phyloP scores from a whole-genome alignment of 106 monocot species.

The Dendrobium catenatum region DNA sequence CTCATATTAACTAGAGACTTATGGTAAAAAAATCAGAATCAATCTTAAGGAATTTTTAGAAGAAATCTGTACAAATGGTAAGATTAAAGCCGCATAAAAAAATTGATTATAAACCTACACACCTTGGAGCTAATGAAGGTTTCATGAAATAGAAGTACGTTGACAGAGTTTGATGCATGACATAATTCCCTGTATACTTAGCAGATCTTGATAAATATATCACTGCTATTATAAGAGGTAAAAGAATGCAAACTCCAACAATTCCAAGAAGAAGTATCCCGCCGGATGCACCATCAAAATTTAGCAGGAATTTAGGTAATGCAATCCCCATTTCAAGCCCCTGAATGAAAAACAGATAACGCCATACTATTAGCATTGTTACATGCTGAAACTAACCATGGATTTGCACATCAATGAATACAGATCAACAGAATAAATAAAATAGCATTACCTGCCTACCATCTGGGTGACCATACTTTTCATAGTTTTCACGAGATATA shows the following conservation, averaged over 20 bases:
- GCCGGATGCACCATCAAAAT: conserved; percentile 77
- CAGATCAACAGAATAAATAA: not conserved
- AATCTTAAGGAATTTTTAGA: not conserved
- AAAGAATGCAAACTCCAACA: conserved; percentile 83
- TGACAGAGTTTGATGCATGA: conserved; percentile 81
- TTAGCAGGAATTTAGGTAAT: conserved; percentile 77
- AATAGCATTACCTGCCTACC: conserved; percentile 49
- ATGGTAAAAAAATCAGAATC: not conserved
- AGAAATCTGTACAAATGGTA: not conserved
- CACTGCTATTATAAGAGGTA: conserved; percentile 80
- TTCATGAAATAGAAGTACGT: conserved; percentile 82
- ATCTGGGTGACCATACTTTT: conserved; percentile 90
- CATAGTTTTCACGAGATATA: conserved; percentile 63
- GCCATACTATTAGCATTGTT: not conserved
- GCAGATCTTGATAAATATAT: conserved; percentile 86
- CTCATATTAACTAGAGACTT: not conserved
- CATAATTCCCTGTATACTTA: conserved; percentile 86
- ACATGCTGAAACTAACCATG: not conserved
- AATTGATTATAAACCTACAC: not conserved
- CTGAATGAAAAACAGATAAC: conserved; percentile 28
- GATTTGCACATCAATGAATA: not conserved
- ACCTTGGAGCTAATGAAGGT: conserved; percentile 90
- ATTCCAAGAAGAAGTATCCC: conserved; percentile 83
- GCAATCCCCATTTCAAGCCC: conserved; percentile 96
- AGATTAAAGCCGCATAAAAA: not conserved